These are phyloP conservation scores for Aaosphaeria pasadenensis DNA, from an alignment of 2,329 filamentous ascomycete genomes.

Conservation along the genomic window DNA sequence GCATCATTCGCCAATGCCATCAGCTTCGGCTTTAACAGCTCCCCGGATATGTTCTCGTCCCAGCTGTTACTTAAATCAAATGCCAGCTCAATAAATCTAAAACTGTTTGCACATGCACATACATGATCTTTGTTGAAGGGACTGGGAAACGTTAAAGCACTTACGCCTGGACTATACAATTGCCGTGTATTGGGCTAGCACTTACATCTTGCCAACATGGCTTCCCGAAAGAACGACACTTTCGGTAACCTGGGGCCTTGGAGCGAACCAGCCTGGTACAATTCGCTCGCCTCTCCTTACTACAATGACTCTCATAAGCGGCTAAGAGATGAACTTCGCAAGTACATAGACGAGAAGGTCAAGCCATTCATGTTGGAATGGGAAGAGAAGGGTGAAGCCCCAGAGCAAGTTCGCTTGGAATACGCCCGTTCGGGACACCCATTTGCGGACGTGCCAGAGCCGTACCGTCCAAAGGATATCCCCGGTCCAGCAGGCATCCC, in stretches of 20 bases:
- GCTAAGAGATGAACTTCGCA: constrained; percentile 56
- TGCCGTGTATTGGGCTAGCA: neutral
- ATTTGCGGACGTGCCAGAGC: constrained; percentile 44
- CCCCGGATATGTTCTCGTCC: too few species aligned
- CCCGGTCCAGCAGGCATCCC: constrained; percentile 37
- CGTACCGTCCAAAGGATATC: constrained; percentile 41
- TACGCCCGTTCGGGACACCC: constrained; percentile 42
- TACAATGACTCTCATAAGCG: constrained; percentile 61
- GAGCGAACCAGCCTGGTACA: constrained; percentile 47
- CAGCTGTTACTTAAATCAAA: too few species aligned
- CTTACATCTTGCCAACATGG: constrained; percentile 15
- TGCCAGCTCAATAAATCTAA: too few species aligned
- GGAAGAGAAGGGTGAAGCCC: constrained; percentile 53
- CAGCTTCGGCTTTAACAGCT: too few species aligned
- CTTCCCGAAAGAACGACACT: constrained; percentile 20
- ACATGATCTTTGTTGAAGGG: neutral
- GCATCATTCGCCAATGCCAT: too few species aligned
- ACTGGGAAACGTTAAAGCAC: neutral
- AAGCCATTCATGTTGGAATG: constrained; percentile 60
- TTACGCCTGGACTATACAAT: neutral
- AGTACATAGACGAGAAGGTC: constrained; percentile 59
- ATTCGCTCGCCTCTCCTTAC: constrained; percentile 55
- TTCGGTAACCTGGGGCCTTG: constrained; percentile 41
- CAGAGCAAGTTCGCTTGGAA: constrained; percentile 42
- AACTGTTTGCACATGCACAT: too few species aligned